Evolutionary conservation across 306 rosid species (phyloP).

Genomic region (Trichosanthes cucumerina): DNA sequence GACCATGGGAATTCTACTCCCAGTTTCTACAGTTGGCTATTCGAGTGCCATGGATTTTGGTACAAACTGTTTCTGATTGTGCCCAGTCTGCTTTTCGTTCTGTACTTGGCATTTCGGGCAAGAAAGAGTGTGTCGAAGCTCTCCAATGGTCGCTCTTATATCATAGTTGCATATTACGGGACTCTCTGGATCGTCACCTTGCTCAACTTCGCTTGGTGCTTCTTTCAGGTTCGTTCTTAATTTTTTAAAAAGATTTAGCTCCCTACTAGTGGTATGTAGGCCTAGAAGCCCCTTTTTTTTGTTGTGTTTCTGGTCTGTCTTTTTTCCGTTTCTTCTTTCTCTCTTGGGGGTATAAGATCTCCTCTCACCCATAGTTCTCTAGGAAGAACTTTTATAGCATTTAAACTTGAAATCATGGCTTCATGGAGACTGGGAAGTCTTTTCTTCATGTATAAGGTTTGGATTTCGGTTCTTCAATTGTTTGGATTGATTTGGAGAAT

Average conservation of each 20-base stretch:
- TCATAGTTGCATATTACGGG: slow-evolving; percentile 38
- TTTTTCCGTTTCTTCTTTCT: background rate
- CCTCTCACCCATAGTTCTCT: background rate
- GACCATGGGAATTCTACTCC: slow-evolving; percentile 21
- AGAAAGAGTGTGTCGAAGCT: slow-evolving; percentile 37
- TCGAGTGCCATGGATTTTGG: slow-evolving; percentile 60
- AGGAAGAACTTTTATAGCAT: background rate
- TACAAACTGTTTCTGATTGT: slow-evolving; percentile 31
- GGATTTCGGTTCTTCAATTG: background rate
- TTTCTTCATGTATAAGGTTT: background rate
- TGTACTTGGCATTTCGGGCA: slow-evolving; percentile 38
- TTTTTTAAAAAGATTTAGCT: background rate
- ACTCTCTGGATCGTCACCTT: slow-evolving; percentile 45
- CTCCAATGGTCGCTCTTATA: slow-evolving; percentile 45
- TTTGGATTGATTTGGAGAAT: background rate
- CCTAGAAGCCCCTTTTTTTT: background rate
- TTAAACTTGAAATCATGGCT: background rate
- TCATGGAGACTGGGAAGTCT: background rate
- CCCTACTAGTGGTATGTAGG: background rate
- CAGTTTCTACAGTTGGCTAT: slow-evolving; percentile 28
- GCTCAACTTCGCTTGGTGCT: slow-evolving; percentile 67
- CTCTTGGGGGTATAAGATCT: background rate
- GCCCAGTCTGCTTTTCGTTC: slow-evolving; percentile 28
- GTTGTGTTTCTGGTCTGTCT: background rate
- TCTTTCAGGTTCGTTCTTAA: slow-evolving; percentile 45